Evolutionary conservation across 139 green algal genomes (phyloP), one percentile per base, ranked within the genome.

Genomic region (Prasinococcaceae sp.): DNA sequence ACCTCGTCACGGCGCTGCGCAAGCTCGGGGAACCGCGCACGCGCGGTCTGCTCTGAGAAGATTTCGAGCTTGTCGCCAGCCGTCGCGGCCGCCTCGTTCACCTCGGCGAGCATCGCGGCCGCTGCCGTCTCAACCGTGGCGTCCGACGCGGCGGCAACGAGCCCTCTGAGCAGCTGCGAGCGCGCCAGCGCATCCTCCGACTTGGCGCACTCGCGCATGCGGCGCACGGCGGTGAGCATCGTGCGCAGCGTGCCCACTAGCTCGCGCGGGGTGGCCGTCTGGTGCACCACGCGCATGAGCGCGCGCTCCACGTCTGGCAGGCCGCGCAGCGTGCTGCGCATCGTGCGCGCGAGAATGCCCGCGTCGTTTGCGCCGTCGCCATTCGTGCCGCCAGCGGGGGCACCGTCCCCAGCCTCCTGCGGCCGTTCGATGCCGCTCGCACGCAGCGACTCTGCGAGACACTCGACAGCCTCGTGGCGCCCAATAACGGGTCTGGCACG

Each of bases 281-380:
- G 42, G 57, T 92, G 78, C 44, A 88, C 65, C 4, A 76, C 60
- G 1, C 85, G 69, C 3, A 66, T 79, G 23, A 93, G 20, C 20
- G 61, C 68, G 1, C 83, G 63, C 66, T 94, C 85, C 47, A 93
- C 40, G 65, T 94, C 84, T 0, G 70, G 63, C 26, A 81, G 58
- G 5, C 38, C 30, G 0, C 26, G 47, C 27, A 88, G 61, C 1
- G 28, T 17, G 30, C 30, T 1, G 0, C 14, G 28, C n/a, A 65
- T n/a, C 3, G 12, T 4, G 24, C n/a, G n/a, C n/a, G n/a, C n/a
- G n/a, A n/a, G n/a, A n/a, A n/a, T n/a, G n/a, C n/a, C n/a, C n/a
- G n/a, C n/a, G n/a, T n/a, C n/a, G n/a, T n/a, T n/a, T n/a, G n/a
- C n/a, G n/a, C n/a, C n/a, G n/a, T n/a, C n/a, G n/a, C n/a, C n/a